These are phyloP conservation scores for Atalantia buxifolia DNA, from an alignment of 345 rosid genomes.

Conservation along the genomic window DNA sequence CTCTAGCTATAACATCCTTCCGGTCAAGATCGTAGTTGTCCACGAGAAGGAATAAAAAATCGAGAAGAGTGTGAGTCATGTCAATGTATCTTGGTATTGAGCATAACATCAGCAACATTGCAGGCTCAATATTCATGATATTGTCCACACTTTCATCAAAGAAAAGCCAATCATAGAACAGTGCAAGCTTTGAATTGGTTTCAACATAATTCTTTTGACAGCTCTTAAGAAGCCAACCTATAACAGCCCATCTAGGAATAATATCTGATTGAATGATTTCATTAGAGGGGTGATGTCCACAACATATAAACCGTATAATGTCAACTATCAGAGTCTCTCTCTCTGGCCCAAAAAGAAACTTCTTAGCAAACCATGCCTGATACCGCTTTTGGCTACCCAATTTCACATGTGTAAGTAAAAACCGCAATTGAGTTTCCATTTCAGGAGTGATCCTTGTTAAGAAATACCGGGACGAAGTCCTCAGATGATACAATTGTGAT, in stretches of 20 bases:
- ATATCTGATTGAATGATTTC: constrained; percentile 55
- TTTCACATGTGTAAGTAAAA: constrained; percentile 70
- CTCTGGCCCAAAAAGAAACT: constrained; percentile 49
- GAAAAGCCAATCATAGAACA: constrained; percentile 88
- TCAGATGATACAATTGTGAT: constrained; percentile 41
- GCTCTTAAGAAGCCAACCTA: constrained; percentile 69
- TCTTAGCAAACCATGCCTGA: constrained; percentile 72
- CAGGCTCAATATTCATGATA: constrained; percentile 92
- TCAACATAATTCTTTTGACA: constrained; percentile 53
- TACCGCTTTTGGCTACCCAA: constrained; percentile 71
- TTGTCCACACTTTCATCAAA: constrained; percentile 62
- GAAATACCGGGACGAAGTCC: constrained; percentile 68
- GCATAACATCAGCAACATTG: constrained; percentile 64
- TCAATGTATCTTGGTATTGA: constrained; percentile 64
- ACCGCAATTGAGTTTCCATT: constrained; percentile 71
- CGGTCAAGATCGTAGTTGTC: constrained; percentile 60
- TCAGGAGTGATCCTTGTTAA: constrained; percentile 60
- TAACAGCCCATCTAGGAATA: constrained; percentile 82
- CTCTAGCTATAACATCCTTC: constrained; percentile 34
- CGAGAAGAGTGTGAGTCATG: constrained; percentile 67
- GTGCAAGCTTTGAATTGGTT: constrained; percentile 59
- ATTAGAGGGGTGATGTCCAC: constrained; percentile 65
- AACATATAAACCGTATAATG: constrained; percentile 70
- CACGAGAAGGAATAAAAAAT: constrained; percentile 63
- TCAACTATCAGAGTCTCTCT: constrained; percentile 62